Evolutionary conservation across 192 early-diverging fungal species (phyloP), one percentile per base, ranked within the genome.

Genomic region (Backusella australiensis): DNA sequence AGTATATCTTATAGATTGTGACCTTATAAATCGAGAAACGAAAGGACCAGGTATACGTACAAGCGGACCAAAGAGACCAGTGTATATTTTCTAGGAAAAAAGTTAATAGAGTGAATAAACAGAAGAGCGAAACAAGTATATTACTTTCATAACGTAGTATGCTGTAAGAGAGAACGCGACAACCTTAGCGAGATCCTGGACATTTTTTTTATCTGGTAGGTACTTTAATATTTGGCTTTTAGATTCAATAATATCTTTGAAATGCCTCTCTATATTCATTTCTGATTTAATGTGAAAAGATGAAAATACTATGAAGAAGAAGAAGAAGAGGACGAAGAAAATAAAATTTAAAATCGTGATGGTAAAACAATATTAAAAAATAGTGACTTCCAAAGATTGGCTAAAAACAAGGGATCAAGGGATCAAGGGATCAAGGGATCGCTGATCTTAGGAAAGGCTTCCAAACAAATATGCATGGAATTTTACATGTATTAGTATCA

Each of bases 1-100:
- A 44, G 41, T 63, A 46, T 41, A 23, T 15, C 34, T 46, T 2
- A 77, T 3, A 11, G 56, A 23, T 6, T 46, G 72, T 23, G 68
- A 7, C n/a, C 34, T n/a, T n/a, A 77, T 44, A 71, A 81, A 74
- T 42, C 34, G 76, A 21, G 41, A 34, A 32, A 59, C 12, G 19
- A 81, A 77, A 9, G 70, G 72, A 52, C 79, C 79, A 21, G 79
- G 79, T 35, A 81, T 66, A 49, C 0, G 34, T 11, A 71, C 52
- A 17, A 73, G 32, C 6, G 75, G 71, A 14, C 75, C 75, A 59
- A 81, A 74, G 56, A 73, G 70, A 7, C 41, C 75, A 6, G 21
- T 44, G 34, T 81, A 81, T 17, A 81, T 15, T 67, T 63, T 80
- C 78, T 80, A 46, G 14, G 34, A 69, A 34, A 41, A 26, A 11